Conservation (phyloP, 495 filamentous ascomycete species). For the Aspergillus hancockii region DNA sequence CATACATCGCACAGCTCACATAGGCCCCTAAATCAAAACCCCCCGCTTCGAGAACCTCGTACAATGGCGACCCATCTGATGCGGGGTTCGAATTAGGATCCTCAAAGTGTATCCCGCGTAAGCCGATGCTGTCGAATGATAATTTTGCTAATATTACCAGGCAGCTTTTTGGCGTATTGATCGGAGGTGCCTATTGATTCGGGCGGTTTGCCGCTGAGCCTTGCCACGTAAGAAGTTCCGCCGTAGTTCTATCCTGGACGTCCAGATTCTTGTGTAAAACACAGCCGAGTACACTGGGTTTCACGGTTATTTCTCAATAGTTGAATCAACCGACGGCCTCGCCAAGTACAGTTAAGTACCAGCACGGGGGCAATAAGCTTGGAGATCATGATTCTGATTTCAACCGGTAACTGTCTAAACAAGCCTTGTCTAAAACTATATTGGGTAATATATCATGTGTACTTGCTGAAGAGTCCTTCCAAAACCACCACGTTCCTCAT, state of each 20-base stretch:
- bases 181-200: conserved; percentile 2
- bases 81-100: not conserved
- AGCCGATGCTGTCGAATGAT: conserved; percentile 6
- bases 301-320: not conserved
- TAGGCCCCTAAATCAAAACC: not conserved
- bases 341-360: conserved; percentile 15
- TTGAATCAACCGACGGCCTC: conserved; percentile 17
- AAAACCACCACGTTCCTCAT: not conserved
- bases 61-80: conserved; percentile 17
- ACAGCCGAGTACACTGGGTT: conserved; percentile 4
- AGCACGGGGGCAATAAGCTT: conserved; percentile 8
- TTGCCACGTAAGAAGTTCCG: conserved; percentile 3
- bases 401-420: conserved; percentile 4
- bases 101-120: conserved; percentile 7
- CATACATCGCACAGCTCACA: conserved; percentile 13
- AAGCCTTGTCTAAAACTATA: conserved; percentile 9
- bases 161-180: not conserved
- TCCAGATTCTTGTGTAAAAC: conserved; percentile 4
- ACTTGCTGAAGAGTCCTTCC: conserved; percentile 10
- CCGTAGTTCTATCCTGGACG: conserved; percentile 3
- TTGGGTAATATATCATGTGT: conserved; percentile 4
- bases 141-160: conserved; percentile 5
- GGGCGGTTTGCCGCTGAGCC: conserved; percentile 5
- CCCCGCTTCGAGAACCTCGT: conserved; percentile 9
- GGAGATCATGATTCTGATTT: conserved; percentile 6